Evolutionary conservation across 441 rosid species (phyloP), one percentile per base, ranked within the genome.

Genomic region (Euphorbia schlechtendalii): DNA sequence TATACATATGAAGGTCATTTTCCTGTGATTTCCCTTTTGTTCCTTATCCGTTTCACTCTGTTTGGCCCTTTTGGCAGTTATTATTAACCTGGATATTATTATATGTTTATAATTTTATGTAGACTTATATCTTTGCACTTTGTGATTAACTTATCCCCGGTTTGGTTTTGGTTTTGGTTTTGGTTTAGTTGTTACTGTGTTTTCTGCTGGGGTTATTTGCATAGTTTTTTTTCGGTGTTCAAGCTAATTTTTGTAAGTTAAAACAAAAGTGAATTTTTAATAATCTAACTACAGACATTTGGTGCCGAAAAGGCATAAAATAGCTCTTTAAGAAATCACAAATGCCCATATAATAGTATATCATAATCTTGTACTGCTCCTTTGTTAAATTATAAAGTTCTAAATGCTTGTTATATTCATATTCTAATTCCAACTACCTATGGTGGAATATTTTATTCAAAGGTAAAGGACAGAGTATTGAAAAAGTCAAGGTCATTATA

Each of bases 1-100:
- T 82, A 79, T 67, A 57, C 70, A 60, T 84, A 85, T 56, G 94
- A 90, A 80, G 96, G 96, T 88, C 71, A 45, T 20, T 9, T 56
- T 22, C 7, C 7, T 46, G 17, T 53, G 34, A 10, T 30, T 57
- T 11, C 14, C 61, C 3, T 54, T 10, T 12, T 15, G 17, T 9
- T 13, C 24, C 14, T 32, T 41, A 25, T 0, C 1, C 4, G 11
- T 7, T 52, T 15, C 5, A 18, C 6, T 0, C 20, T 45, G 1
- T 36, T n/a, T 12, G 13, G 28, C 14, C 8, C 0, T 49, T 24
- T 55, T 18, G 51, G 51, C 0, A 15, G 15, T 32, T 32, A 32
- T 32, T 32, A 43, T 13, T 14, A 13, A 14, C 15, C 20, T 46
- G 51, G 51, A 15, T 15, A 46, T 46, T 14, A 1, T 46, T n/a